These are phyloP conservation scores for Phytophthora pisi DNA, from an alignment of 352 stramenopile species.

Conservation along the genomic window DNA sequence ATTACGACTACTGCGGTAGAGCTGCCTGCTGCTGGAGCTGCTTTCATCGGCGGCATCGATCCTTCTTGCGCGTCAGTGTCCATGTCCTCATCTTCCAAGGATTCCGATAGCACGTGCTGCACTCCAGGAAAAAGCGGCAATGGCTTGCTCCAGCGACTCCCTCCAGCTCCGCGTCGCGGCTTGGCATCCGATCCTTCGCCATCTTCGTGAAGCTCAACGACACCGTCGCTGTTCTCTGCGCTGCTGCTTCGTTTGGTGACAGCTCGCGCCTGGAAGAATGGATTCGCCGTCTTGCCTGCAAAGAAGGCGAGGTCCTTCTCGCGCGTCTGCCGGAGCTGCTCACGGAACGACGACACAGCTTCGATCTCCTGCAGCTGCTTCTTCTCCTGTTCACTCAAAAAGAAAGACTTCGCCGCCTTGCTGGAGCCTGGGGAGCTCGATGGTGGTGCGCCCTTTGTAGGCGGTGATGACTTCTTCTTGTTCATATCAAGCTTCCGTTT, in stretches of 20 bases:
- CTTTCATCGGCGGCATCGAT: constrained; percentile 17
- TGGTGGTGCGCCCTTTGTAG: constrained; percentile 25
- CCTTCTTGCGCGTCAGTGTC: constrained; percentile 6
- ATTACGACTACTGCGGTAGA: constrained; percentile 34
- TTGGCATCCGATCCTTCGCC: constrained; percentile 18
- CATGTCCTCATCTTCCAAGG: constrained; percentile 23
- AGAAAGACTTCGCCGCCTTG: constrained; percentile 57
- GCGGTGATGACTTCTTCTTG: constrained; percentile 48
- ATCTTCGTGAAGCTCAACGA: constrained; percentile 39
- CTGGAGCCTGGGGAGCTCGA: constrained; percentile 19
- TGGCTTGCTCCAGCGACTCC: constrained; percentile 50
- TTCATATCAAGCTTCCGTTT: constrained; percentile 77
- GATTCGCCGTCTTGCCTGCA: constrained; percentile 56
- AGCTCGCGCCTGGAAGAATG: constrained; percentile 66
- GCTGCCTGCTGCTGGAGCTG: not conserved
- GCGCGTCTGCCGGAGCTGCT: constrained; percentile 64
- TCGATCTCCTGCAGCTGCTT: constrained; percentile 79
- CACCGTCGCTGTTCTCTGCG: constrained; percentile 27
- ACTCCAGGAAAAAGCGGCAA: constrained; percentile 43
- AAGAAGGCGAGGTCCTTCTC: constrained; percentile 81
- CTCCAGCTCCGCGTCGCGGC: constrained; percentile 17
- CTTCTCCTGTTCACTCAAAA: constrained; percentile 66
- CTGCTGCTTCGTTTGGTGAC: constrained; percentile 21
- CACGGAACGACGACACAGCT: constrained; percentile 60
- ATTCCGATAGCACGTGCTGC: constrained; percentile 44